Evolutionary conservation across 2,329 filamentous ascomycete genomes (phyloP).

Genomic region (Podosphaera fusca): DNA sequence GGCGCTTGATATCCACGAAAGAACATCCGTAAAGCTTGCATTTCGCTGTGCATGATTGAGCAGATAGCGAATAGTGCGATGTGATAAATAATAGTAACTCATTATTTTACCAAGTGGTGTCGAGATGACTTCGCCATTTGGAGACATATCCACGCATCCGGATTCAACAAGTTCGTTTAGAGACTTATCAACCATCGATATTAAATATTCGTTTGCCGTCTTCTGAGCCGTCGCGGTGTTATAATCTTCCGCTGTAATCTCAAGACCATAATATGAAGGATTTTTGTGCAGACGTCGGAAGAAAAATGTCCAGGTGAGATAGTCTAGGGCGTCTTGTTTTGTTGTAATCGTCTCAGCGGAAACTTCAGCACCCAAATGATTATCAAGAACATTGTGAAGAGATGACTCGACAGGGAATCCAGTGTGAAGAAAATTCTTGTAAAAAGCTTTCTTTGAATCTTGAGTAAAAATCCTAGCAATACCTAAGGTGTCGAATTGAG

Average conservation of each 20-base stretch:
- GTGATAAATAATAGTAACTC: slow-evolving; percentile 96
- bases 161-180: slow-evolving; percentile 63
- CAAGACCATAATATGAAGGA: slow-evolving; percentile 87
- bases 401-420: slow-evolving; percentile 95
- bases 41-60: slow-evolving; percentile 50
- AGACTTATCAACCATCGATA: slow-evolving; percentile 73
- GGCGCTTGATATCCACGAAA: slow-evolving; percentile 82
- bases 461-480: slow-evolving; percentile 96
- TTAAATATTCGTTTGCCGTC: slow-evolving; percentile 82
- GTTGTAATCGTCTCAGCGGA: slow-evolving; percentile 80
- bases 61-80: slow-evolving; percentile 78
- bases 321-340: slow-evolving; percentile 93
- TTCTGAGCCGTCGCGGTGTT: slow-evolving; percentile 69
- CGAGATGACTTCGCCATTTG: slow-evolving; percentile 72
- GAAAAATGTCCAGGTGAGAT: slow-evolving; percentile 98
- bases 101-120: slow-evolving; percentile 94
- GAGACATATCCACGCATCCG: slow-evolving; percentile 59
- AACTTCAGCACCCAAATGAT: slow-evolving; percentile 87
- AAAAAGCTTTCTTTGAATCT: slow-evolving; percentile 94
- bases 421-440: slow-evolving; percentile 96
- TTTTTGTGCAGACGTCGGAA: slow-evolving; percentile 95
- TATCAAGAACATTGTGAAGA: slow-evolving; percentile 85
- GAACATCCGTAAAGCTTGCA: slow-evolving; percentile 57
- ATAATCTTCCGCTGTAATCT: slow-evolving; percentile 81
- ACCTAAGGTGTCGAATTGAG: slow-evolving; percentile 88